Conservation (phyloP, 768 basidiomycete species). For the Rhodotorula graminis region DNA sequence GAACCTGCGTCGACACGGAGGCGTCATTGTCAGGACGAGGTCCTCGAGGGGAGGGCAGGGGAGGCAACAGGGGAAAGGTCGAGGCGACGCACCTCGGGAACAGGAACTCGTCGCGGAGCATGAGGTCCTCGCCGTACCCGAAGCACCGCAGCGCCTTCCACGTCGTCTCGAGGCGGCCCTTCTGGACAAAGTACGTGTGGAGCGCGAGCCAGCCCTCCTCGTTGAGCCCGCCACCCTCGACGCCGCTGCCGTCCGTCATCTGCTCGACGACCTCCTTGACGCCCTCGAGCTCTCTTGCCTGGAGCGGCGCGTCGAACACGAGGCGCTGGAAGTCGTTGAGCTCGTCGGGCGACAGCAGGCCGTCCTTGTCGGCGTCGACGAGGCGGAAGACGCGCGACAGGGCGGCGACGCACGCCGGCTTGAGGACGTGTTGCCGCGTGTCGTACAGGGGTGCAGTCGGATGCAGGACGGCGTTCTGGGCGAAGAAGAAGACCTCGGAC, state of each 20-base stretch:
- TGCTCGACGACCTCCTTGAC: slow-evolving; percentile 76
- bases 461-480: slow-evolving; percentile 94
- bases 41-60: neutral
- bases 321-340: slow-evolving; percentile 96
- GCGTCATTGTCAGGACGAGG: neutral
- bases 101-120: slow-evolving; percentile 79
- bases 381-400: slow-evolving; percentile 91
- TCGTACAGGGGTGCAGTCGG: slow-evolving; percentile 96
- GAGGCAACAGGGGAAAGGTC: neutral
- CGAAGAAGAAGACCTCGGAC: slow-evolving; percentile 96
- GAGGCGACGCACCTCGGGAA: slow-evolving; percentile 67
- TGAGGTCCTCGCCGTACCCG: slow-evolving; percentile 91
- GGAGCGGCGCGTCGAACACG: slow-evolving; percentile 90
- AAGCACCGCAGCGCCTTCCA: slow-evolving; percentile 95
- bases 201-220: slow-evolving; percentile 90
- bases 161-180: slow-evolving; percentile 89
- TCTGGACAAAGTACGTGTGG: slow-evolving; percentile 94
- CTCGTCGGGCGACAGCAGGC: slow-evolving; percentile 78
- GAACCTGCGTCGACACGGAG: slow-evolving; percentile 67
- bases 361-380: slow-evolving; percentile 91
- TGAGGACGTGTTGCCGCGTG: slow-evolving; percentile 89
- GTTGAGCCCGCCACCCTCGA: slow-evolving; percentile 61
- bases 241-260: slow-evolving; percentile 37
- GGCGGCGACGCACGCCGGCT: slow-evolving; percentile 83
- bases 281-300: slow-evolving; percentile 89